A percentile compares a stretch with the other conserved stretches of the same genome.
Conservation (phyloP, 2,329 filamentous ascomycete species). For the Falciphora oryzae region DNA sequence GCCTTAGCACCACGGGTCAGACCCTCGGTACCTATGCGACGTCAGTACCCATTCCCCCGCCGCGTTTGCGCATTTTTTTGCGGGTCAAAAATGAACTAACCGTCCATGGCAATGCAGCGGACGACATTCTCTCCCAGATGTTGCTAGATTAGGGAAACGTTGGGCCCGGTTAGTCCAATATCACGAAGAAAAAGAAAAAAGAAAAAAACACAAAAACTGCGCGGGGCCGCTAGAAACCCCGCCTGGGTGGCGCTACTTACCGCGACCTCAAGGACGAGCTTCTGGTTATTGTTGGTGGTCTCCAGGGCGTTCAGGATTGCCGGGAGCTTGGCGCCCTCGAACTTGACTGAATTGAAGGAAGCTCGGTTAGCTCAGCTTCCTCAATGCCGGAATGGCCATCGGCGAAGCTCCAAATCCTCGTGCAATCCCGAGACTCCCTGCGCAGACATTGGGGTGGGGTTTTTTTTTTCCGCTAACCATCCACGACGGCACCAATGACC, state of each 20-base stretch:
- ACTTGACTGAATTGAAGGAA: constrained; percentile 67
- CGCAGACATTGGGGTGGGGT: background rate
- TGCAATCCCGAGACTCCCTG: background rate
- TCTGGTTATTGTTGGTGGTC: constrained; percentile 86
- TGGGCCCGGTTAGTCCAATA: constrained; percentile 7
- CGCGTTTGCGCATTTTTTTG: constrained; percentile 12
- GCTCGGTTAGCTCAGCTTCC: constrained; percentile 1
- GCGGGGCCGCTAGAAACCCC: background rate
- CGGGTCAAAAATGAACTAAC: constrained; percentile 47
- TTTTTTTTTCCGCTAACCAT: constrained; percentile 68
- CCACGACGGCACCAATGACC: constrained; percentile 98
- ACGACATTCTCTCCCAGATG: constrained; percentile 99
- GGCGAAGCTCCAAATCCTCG: background rate
- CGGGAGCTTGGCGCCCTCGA: constrained; percentile 88
- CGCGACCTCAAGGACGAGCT: constrained; percentile 92
- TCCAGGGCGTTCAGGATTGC: constrained; percentile 95
- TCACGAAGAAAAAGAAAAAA: constrained; percentile 12
- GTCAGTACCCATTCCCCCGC: background rate
- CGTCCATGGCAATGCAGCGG: constrained; percentile 99
- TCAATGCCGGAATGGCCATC: background rate
- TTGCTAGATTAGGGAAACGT: constrained; percentile 58
- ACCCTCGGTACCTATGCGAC: constrained; percentile 84
- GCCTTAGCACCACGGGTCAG: constrained; percentile 87
- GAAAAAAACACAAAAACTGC: background rate
- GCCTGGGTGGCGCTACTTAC: constrained; percentile 47